These are phyloP conservation scores for Bretziella fagacearum DNA, from an alignment of 2,329 filamentous ascomycete species.

Conservation along the genomic window DNA sequence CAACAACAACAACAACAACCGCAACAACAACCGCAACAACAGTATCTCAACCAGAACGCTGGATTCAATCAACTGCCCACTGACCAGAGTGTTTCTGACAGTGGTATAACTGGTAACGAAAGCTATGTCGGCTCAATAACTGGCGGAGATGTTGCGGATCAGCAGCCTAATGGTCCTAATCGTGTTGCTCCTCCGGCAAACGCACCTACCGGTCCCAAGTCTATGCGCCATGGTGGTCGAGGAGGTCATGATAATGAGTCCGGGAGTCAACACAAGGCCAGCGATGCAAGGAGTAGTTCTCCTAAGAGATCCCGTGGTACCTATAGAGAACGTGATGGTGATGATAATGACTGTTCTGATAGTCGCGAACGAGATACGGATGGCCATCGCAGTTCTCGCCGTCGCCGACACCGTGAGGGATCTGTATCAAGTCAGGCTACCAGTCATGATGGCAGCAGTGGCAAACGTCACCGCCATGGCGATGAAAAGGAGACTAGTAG, in stretches of 20 bases:
- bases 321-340: constrained; percentile 6
- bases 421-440: constrained; percentile 19
- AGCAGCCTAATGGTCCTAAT: constrained; percentile 15
- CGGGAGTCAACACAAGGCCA: constrained; percentile 1
- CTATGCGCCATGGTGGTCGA: constrained; percentile 67
- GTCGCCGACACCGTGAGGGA: constrained; percentile 20
- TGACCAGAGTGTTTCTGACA: constrained; percentile 15
- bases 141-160: constrained; percentile 7
- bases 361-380: constrained; percentile 16
- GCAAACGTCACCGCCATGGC: constrained; percentile 7
- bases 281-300: constrained; percentile 32
- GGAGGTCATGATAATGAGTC: constrained; percentile 30
- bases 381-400: constrained; percentile 11
- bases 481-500: constrained; percentile 9
- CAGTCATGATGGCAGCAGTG: constrained; percentile 13
- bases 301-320: constrained; percentile 22
- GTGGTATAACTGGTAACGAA: constrained; percentile 3
- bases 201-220: constrained; percentile 84
- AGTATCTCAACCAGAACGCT: constrained; percentile 20
- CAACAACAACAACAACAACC: no score
- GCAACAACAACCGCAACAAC: constrained; percentile 9
- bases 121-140: constrained; percentile 12
- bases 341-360: constrained; percentile 10
- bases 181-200: constrained; percentile 22
- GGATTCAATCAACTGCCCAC: constrained; percentile 19